Percentiles rank a stretch among this genome's conserved stretches.
Conservation (phyloP, 192 early-diverging fungal genomes). For the Backusella morwellensis region DNA sequence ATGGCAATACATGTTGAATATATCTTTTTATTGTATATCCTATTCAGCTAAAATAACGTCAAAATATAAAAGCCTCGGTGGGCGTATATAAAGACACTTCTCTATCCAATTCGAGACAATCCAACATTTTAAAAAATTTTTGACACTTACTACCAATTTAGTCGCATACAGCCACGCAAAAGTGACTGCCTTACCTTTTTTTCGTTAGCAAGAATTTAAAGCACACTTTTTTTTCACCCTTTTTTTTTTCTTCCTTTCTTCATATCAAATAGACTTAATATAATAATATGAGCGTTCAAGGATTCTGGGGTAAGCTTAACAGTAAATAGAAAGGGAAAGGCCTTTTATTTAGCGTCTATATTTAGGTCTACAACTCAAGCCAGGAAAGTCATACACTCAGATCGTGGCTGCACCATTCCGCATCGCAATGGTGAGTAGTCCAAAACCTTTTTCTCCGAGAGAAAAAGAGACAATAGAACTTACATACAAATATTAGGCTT, state of each 20-base stretch:
- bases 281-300: conserved; percentile 27
- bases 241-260: background rate
- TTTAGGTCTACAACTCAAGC: conserved; percentile 61
- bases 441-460: too few species aligned
- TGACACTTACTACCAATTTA: background rate
- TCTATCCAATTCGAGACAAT: too few species aligned
- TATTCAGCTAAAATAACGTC: too few species aligned
- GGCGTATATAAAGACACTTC: too few species aligned
- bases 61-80: too few species aligned
- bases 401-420: conserved; percentile 77
- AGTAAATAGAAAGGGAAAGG: too few species aligned
- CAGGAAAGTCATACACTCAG: conserved; percentile 76
- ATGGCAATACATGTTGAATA: too few species aligned
- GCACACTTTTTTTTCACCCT: background rate
- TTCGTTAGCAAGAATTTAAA: background rate
- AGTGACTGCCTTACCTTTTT: background rate
- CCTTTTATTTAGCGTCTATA: background rate
- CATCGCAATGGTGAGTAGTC: conserved; percentile 63
- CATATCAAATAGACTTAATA: background rate
- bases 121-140: background rate
- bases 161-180: background rate
- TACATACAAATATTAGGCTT: conserved; percentile 50
- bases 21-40: too few species aligned
- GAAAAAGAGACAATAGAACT: background rate
- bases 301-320: conserved; percentile 27